Evolutionary conservation across 2,329 filamentous ascomycete genomes (phyloP), one percentile per base, ranked within the genome.

Genomic region (Dothideomycetes sp.): DNA sequence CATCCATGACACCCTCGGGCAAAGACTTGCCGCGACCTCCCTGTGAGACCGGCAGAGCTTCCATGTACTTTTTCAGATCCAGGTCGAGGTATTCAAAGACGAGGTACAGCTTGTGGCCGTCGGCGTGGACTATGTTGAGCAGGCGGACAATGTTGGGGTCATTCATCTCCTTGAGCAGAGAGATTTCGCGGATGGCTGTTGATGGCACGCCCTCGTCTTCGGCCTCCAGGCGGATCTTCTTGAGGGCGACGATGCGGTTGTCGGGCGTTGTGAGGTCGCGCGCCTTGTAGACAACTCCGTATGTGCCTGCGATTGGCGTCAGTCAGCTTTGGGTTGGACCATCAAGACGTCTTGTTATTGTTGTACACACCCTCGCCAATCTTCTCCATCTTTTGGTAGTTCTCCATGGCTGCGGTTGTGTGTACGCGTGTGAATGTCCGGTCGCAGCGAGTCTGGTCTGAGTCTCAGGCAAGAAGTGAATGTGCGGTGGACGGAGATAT

Each of bases 41-140:
- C 55, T 93, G 84, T 55, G 73, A 81, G 44, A 89, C 79, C 4
- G 86, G 86, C 30, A 94, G 73, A 5, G 86, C 76, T 63, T 94
- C 87, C 86, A 94, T 94, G 64, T 93, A 94, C 64, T 93, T 94
- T 70, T 94, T 94, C 53, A 94, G 70, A 55, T 94, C 87, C 44
- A 89, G 73, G 57, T 94, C 87, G 51, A 94, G 80, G 64, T 84
- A 94, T 61, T 94, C 87, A 49, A 88, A 84, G 52, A 94, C 87
- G 33, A 94, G 81, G 64, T 94, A 94, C 36, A 94, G 77, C 68
- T 94, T 94, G 68, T 94, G 85, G 43, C 87, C 86, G 60, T 94
- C 88, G 57, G 87, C 85, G 62, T 94, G 87, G 38, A 94, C 86
- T 51, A 94, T 94, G 68, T 94, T 94, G 57, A 88, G 65, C 30